Evolutionary conservation across 345 rosid species (phyloP).

Genomic region (Bruguiera parviflora): DNA sequence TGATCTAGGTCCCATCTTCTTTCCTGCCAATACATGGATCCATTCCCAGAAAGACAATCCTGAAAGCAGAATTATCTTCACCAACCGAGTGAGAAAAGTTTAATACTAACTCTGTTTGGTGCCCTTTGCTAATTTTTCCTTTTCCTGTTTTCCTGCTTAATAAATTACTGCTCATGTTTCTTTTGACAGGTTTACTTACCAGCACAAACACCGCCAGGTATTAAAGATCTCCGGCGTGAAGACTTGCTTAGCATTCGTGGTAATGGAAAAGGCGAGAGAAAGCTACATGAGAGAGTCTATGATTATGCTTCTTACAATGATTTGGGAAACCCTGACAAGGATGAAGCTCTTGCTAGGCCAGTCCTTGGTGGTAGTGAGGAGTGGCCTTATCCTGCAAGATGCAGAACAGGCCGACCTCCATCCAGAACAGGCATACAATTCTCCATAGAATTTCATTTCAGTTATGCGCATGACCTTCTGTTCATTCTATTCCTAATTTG

Average conservation of each 20-base stretch:
- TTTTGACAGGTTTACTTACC: conserved; percentile 60
- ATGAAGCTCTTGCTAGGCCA: conserved; percentile 60
- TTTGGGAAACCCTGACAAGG: conserved; percentile 81
- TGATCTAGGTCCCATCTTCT: conserved; percentile 54
- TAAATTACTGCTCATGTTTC: neutral
- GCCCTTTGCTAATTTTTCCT: neutral
- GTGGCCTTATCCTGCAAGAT: conserved; percentile 87
- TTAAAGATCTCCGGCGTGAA: conserved; percentile 63
- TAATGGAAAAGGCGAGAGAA: conserved; percentile 69
- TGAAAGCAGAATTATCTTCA: conserved; percentile 72
- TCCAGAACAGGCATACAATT: conserved; percentile 47
- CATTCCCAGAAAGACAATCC: conserved; percentile 67
- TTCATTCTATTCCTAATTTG: neutral
- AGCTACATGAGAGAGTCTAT: conserved; percentile 67
- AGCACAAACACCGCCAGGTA: conserved; percentile 66
- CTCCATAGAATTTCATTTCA: neutral
- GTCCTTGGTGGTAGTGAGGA: conserved; percentile 50
- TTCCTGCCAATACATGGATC: conserved; percentile 83
- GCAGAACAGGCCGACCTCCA: conserved; percentile 85
- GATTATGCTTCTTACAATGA: conserved; percentile 82
- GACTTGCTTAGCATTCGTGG: conserved; percentile 68
- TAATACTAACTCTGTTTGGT: neutral
- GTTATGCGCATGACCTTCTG: neutral
- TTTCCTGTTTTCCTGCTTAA: neutral
- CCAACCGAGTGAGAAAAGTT: conserved; percentile 54